These are phyloP conservation scores for Cyclotella choctawhatcheeana DNA, from an alignment of 108 stramenopile species.

Conservation along the genomic window DNA sequence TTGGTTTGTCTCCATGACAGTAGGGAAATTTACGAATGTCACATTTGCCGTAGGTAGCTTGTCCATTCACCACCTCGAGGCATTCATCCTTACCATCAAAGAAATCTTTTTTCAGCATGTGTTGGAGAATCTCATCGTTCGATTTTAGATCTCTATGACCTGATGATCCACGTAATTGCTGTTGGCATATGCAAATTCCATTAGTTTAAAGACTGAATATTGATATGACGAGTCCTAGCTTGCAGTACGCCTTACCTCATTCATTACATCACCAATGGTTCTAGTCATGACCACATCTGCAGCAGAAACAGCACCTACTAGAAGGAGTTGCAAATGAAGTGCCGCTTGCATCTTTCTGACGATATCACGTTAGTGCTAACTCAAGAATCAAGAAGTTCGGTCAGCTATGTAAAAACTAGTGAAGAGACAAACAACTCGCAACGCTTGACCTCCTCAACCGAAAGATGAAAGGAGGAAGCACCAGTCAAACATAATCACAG, in stretches of 20 bases:
- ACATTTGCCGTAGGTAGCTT: conserved; percentile 35
- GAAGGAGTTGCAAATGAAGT: not conserved
- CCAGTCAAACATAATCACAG: too few species aligned
- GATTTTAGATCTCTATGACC: conserved; percentile 3
- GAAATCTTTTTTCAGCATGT: conserved; percentile 44
- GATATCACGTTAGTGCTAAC: not conserved
- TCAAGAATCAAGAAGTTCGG: too few species aligned
- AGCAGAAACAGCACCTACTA: not conserved
- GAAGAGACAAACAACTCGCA: too few species aligned
- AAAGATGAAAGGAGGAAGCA: too few species aligned
- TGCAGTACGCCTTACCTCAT: conserved; percentile 3
- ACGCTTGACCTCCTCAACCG: too few species aligned
- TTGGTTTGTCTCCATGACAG: conserved; percentile 39
- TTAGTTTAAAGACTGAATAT: not conserved
- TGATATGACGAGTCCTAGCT: not conserved
- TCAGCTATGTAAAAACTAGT: too few species aligned
- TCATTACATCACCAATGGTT: conserved; percentile 20
- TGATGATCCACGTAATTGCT: conserved; percentile 30
- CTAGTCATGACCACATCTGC: not conserved
- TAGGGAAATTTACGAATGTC: conserved; percentile 53
- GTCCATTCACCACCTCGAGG: conserved; percentile 14
- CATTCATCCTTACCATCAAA: conserved; percentile 49
- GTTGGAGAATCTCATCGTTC: conserved; percentile 41
- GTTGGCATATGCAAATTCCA: not conserved
- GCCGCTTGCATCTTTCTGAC: not conserved